phyloP scores from a whole-genome alignment of 2,329 filamentous ascomycete genomes.

The Verticillium dahliae region DNA sequence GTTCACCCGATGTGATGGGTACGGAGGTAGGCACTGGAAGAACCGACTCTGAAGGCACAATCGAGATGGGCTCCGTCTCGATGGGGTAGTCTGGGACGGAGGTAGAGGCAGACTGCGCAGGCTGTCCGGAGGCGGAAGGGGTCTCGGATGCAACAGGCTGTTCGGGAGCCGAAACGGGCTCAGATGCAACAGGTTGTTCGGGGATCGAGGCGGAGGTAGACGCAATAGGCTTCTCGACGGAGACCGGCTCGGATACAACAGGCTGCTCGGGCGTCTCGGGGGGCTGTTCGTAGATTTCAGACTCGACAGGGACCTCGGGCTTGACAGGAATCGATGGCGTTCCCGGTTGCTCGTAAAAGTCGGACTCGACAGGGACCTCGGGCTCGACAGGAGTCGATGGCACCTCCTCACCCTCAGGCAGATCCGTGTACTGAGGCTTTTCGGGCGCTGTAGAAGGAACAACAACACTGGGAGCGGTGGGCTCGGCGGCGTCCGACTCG shows the following conservation, averaged over 20 bases:
- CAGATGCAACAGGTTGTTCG: not conserved
- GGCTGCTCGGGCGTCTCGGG: not conserved
- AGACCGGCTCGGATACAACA: not conserved
- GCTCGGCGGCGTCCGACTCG: not conserved
- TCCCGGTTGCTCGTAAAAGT: not conserved
- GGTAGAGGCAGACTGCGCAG: not conserved
- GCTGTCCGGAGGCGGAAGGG: not conserved
- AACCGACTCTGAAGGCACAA: not conserved
- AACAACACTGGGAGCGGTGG: not conserved
- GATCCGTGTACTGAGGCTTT: not conserved
- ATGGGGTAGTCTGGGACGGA: not conserved
- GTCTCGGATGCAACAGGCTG: not conserved
- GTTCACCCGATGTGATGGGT: constrained; percentile 1
- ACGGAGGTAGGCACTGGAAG: not conserved
- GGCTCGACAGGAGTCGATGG: not conserved
- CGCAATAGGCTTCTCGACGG: not conserved
- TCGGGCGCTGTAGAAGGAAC: not conserved
- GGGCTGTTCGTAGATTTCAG: not conserved
- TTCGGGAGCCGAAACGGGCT: not conserved
- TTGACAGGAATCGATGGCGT: not conserved
- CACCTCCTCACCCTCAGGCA: not conserved
- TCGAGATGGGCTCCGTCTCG: not conserved
- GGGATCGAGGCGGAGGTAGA: not conserved
- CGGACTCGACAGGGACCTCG: not conserved
- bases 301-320: not conserved